These are phyloP conservation scores for Chamaenerion angustifolium DNA, from an alignment of 345 rosid species.

Conservation along the genomic window DNA sequence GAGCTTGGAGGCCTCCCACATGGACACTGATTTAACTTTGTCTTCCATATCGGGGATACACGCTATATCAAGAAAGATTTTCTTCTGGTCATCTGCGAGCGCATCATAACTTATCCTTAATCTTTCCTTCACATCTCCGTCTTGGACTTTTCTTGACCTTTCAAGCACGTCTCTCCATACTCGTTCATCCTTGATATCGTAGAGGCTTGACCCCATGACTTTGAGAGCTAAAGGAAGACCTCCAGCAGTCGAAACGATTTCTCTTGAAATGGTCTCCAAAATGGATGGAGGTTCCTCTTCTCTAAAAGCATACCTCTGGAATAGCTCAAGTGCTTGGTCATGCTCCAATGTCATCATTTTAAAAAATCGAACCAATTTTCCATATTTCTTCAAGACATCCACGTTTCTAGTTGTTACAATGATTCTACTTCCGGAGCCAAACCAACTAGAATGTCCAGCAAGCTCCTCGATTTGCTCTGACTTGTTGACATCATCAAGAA, in stretches of 20 bases:
- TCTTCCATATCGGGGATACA: slow-evolving; percentile 1
- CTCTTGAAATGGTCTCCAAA: background rate
- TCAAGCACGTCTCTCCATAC: background rate
- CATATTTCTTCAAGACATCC: background rate
- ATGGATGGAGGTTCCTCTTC: background rate
- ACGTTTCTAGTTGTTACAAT: slow-evolving; percentile 1
- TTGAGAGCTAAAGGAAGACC: slow-evolving; percentile 7
- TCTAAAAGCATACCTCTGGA: slow-evolving; percentile 1
- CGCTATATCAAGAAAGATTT: slow-evolving; percentile 9
- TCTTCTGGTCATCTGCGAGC: background rate
- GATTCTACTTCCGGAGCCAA: background rate
- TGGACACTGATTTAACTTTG: slow-evolving; percentile 1
- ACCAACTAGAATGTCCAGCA: background rate
- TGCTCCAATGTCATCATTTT: background rate
- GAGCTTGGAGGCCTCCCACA: slow-evolving; percentile 2
- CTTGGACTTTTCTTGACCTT: background rate
- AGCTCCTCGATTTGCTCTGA: background rate
- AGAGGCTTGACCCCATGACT: slow-evolving; percentile 7
- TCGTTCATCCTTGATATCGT: background rate
- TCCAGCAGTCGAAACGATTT: background rate
- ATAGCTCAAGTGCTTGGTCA: slow-evolving; percentile 2
- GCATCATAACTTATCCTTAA: slow-evolving; percentile 5
- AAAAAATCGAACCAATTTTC: background rate
- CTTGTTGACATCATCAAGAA: background rate
- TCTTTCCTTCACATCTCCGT: slow-evolving; percentile 2